Evolutionary conservation across 2,329 filamentous ascomycete genomes (phyloP), one percentile per base, ranked within the genome.

Genomic region (Ascochyta fabae): DNA sequence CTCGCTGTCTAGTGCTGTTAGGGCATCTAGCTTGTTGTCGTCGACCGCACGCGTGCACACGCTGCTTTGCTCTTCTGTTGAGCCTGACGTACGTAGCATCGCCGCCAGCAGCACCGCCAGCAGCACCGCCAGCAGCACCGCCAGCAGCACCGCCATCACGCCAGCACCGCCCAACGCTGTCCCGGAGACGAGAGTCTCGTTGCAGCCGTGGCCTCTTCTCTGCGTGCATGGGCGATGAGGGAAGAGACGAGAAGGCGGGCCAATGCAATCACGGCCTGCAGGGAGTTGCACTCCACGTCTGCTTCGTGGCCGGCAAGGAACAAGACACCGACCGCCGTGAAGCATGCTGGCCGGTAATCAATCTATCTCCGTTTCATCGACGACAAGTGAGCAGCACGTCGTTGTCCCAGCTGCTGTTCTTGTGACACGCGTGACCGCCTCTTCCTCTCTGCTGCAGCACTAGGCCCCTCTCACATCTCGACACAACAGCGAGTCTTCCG

Each of bases 391-490:
- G 47, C 48, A 39, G 47, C 48, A 39, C 39, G 53, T 51, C 36
- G 47, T 51, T 22, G 42, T 42, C 22, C 47, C 53, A 51, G 47
- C 53, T 56, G 64, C 65, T 69, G 64, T 68, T 68, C 62, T 53
- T 56, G 71, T 70, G 44, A 53, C 52, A 65, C 69, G 41, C 16
- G 44, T 51, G 47, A 61, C 68, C 62, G 66, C 69, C 69, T 62
- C 55, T 45, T 58, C 41, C 46, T 44, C 52, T 55, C 60, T 58
- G 48, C 59, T 63, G 66, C 64, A 62, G 61, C 60, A 57, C 5
- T 65, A 70, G 71, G 65, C 41, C 51, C 54, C 42, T 61, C 54
- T 53, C 62, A 59, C 48, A 41, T 45, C 49, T 58, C 59, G 60
- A 62, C 56, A 61, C 60, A 38, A 51, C 64, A 64, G 53, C 58